Conservation (phyloP, 2,329 filamentous ascomycete genomes). For the Parastagonospora avenae region DNA sequence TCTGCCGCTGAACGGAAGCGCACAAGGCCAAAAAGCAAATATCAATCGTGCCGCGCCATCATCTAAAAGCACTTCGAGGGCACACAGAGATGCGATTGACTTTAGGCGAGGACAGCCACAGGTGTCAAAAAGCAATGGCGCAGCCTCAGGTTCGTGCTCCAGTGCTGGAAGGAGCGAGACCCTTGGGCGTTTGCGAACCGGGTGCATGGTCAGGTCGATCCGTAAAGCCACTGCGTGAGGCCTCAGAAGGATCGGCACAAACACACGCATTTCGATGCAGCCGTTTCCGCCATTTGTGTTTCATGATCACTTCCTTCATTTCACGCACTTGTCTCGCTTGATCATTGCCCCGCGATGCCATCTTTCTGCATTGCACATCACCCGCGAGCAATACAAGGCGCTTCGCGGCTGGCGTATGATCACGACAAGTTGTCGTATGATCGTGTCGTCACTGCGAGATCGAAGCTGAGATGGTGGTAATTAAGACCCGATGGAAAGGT, state of each 20-base stretch:
- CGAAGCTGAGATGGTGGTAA: constrained; percentile 18
- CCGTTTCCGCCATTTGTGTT: constrained; percentile 10
- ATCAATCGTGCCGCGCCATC: constrained; percentile 7
- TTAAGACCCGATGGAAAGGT: constrained; percentile 20
- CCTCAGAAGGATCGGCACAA: constrained; percentile 11
- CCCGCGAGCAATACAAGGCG: constrained; percentile 9
- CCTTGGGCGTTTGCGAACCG: constrained; percentile 2
- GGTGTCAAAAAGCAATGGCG: constrained; percentile 6
- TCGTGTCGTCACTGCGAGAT: constrained; percentile 15
- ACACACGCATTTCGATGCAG: background rate
- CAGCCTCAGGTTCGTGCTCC: background rate
- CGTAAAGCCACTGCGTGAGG: constrained; percentile 1
- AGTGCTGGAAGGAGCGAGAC: background rate
- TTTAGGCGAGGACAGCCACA: constrained; percentile 21
- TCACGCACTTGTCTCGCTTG: constrained; percentile 8
- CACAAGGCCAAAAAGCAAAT: constrained; percentile 8
- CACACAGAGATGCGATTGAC: constrained; percentile 6
- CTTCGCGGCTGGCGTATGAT: constrained; percentile 6
- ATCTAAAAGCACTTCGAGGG: constrained; percentile 8
- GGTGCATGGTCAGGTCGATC: background rate
- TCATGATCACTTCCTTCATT: constrained; percentile 17
- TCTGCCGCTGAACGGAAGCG: constrained; percentile 4
- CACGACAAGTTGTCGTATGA: constrained; percentile 14
- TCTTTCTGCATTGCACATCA: constrained; percentile 14
- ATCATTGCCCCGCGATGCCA: constrained; percentile 7